Evolutionary conservation across 768 basidiomycete genomes (phyloP).

Genomic region (Solioccasus polychromus): DNA sequence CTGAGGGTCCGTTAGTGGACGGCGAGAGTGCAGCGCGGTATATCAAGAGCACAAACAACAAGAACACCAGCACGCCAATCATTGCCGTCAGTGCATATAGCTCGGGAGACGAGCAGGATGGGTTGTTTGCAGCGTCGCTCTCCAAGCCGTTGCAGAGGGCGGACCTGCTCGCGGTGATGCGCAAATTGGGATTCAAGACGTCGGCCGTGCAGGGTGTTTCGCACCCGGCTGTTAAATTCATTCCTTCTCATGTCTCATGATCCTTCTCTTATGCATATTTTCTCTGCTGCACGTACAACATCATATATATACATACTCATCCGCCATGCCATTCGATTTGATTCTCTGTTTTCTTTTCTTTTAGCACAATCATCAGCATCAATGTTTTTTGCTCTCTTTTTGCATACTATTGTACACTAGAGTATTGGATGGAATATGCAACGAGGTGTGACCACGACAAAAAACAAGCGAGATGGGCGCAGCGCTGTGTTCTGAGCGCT

Average conservation of each 20-base stretch:
- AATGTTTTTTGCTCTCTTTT: slow-evolving; percentile 22
- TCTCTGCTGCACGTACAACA: slow-evolving; percentile 30
- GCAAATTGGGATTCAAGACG: slow-evolving; percentile 88
- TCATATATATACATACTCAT: no score
- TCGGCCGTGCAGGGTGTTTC: slow-evolving; percentile 62
- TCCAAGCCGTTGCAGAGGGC: slow-evolving; percentile 89
- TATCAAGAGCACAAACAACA: slow-evolving; percentile 95
- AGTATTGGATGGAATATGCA: slow-evolving; percentile 26
- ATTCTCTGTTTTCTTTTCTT: slow-evolving; percentile 17
- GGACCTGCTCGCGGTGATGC: slow-evolving; percentile 78
- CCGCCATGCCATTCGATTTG: slow-evolving; percentile 30
- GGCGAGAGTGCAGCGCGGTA: slow-evolving; percentile 96
- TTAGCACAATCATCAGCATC: slow-evolving; percentile 32
- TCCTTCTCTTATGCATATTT: slow-evolving; percentile 19
- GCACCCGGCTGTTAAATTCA: slow-evolving; percentile 49
- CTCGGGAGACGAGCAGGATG: slow-evolving; percentile 63
- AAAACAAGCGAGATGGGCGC: slow-evolving; percentile 23
- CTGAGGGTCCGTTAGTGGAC: slow-evolving; percentile 57
- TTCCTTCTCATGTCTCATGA: slow-evolving; percentile 36
- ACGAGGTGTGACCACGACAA: no score
- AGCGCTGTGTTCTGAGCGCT: slow-evolving; percentile 7
- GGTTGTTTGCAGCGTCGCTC: slow-evolving; percentile 76
- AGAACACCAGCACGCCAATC: slow-evolving; percentile 90
- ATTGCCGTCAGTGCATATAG: slow-evolving; percentile 90
- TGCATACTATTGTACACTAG: slow-evolving; percentile 50